Evolutionary conservation across 2,329 filamentous ascomycete genomes (phyloP).

Genomic region (Remersonia thermophila): DNA sequence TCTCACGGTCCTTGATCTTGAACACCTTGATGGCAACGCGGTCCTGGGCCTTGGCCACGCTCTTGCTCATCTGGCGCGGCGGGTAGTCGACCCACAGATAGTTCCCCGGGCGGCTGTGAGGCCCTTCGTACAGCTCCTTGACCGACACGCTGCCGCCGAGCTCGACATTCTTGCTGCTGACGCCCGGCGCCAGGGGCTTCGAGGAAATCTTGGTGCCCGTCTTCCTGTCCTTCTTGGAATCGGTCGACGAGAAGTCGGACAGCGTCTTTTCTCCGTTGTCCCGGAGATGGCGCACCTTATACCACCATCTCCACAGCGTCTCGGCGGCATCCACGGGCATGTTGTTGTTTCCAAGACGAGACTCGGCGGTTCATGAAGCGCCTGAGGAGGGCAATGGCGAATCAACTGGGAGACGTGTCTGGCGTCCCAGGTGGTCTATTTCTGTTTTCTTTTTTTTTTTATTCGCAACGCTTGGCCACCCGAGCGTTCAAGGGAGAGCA

Average conservation of each 20-base stretch:
- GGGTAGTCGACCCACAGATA: constrained; percentile 31
- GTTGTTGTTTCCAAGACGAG: neutral
- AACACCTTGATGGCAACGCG: constrained; percentile 33
- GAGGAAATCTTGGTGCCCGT: neutral
- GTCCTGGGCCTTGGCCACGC: constrained; percentile 24
- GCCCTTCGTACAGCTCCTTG: constrained; percentile 30
- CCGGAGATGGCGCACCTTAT: constrained; percentile 15
- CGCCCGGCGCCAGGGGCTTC: too few species aligned
- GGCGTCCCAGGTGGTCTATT: too few species aligned
- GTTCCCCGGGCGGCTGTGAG: constrained; percentile 13
- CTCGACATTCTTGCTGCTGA: constrained; percentile 10
- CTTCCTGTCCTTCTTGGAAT: neutral
- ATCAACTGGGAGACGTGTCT: too few species aligned
- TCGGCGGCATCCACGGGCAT: constrained; percentile 10
- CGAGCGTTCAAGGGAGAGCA: too few species aligned
- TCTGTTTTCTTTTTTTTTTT: too few species aligned
- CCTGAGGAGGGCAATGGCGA: too few species aligned
- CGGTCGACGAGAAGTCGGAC: constrained; percentile 13
- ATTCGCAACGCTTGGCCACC: too few species aligned
- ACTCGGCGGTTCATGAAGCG: too few species aligned
- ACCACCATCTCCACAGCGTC: constrained; percentile 18
- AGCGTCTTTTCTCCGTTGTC: constrained; percentile 15
- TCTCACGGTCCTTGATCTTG: constrained; percentile 32
- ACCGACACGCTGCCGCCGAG: constrained; percentile 17
- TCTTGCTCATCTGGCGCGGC: constrained; percentile 30